phyloP scores from a whole-genome alignment of 164 flowering plant genomes.

The Magnolia kwangsiensis region DNA sequence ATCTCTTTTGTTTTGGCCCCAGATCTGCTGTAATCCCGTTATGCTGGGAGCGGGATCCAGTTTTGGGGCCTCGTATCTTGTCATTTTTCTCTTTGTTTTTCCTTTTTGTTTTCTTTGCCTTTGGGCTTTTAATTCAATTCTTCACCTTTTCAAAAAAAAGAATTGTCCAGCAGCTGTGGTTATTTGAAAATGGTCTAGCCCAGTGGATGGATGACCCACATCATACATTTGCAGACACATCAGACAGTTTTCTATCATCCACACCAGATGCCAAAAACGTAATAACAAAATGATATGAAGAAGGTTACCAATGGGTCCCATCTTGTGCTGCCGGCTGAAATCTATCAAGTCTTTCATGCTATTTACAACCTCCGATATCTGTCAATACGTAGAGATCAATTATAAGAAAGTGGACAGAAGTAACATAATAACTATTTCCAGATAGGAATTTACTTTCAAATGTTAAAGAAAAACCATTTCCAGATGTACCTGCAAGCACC shows the following conservation, averaged over 20 bases:
- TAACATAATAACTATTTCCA: not conserved
- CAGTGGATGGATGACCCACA: not conserved
- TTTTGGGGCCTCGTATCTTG: not conserved
- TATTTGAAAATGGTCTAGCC: not conserved
- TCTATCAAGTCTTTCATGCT: conserved; percentile 93
- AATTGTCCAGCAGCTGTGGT: too few relatives aligned
- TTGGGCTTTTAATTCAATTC: too few relatives aligned
- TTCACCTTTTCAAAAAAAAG: too few relatives aligned
- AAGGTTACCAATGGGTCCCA: conserved; percentile 85
- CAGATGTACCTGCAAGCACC: conserved; percentile 80
- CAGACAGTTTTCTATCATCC: not conserved
- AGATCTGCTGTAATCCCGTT: not conserved
- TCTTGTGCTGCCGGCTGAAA: conserved; percentile 61
- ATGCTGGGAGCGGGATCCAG: not conserved
- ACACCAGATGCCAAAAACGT: not conserved
- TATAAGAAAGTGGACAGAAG: not conserved
- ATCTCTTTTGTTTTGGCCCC: too few relatives aligned
- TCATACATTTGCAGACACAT: not conserved
- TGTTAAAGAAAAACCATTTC: not conserved
- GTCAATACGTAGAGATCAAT: conserved; percentile 15
- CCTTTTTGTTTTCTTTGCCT: too few relatives aligned
- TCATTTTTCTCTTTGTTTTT: too few relatives aligned
- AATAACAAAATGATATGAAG: not conserved
- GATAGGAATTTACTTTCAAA: not conserved
- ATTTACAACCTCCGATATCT: conserved; percentile 95